Evolutionary conservation across 371 early-diverging fungal genomes (phyloP).

Genomic region (Mucor piriformis): DNA sequence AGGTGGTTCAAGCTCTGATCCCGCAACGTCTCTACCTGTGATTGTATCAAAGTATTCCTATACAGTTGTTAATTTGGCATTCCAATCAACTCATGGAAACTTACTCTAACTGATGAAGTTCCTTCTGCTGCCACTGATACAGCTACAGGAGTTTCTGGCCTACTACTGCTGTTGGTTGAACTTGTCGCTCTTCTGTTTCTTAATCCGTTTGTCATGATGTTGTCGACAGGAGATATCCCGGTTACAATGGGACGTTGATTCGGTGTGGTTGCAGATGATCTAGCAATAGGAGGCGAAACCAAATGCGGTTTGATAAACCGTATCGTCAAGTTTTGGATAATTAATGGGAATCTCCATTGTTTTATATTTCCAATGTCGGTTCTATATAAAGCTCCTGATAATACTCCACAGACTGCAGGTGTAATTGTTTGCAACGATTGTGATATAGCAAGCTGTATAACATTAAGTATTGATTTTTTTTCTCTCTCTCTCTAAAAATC

Average conservation of each 20-base stretch:
- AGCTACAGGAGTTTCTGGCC: conserved; percentile 3
- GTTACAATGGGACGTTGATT: conserved; percentile 35
- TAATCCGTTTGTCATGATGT: conserved; percentile 36
- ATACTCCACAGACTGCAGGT: conserved; percentile 59
- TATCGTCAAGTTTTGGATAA: conserved; percentile 29
- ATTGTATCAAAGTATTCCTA: conserved; percentile 61
- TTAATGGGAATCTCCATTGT: conserved; percentile 63
- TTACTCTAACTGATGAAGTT: conserved; percentile 31
- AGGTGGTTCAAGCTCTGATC: conserved; percentile 42
- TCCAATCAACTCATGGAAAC: not conserved
- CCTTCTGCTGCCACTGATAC: conserved; percentile 19
- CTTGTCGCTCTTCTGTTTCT: conserved; percentile 30
- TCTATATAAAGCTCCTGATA: conserved; percentile 65
- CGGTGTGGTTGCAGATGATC: conserved; percentile 53
- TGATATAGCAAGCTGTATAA: conserved; percentile 32
- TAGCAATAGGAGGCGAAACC: conserved; percentile 52
- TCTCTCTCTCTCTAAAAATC: not conserved
- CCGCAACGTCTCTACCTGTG: conserved; percentile 48
- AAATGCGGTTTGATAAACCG: conserved; percentile 44
- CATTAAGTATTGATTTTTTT: not conserved
- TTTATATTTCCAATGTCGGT: conserved; percentile 62
- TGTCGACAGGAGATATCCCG: conserved; percentile 30
- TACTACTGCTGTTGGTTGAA: conserved; percentile 2
- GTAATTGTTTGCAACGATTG: conserved; percentile 60
- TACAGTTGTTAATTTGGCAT: not conserved